These are phyloP conservation scores for Penicillium riverlandense DNA, from an alignment of 495 filamentous ascomycete species.

Conservation along the genomic window DNA sequence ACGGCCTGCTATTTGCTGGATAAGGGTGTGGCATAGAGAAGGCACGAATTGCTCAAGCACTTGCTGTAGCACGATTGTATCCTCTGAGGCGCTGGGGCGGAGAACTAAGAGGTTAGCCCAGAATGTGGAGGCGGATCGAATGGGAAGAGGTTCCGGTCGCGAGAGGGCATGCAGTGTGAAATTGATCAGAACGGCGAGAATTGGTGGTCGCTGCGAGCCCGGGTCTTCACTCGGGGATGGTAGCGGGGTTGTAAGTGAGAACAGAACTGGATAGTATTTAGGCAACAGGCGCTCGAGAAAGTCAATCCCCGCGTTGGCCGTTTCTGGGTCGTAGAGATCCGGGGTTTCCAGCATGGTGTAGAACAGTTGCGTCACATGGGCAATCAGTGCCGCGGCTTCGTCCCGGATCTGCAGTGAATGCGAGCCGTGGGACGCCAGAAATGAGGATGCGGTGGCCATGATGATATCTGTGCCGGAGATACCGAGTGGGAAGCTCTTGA, in stretches of 20 bases:
- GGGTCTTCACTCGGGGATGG: conserved; percentile 4
- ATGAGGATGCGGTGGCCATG: conserved; percentile 69
- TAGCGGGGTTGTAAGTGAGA: conserved; percentile 22
- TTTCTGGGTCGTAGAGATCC: conserved; percentile 60
- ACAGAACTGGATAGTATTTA: conserved; percentile 46
- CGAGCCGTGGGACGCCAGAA: conserved; percentile 54
- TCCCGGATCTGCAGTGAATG: conserved; percentile 45
- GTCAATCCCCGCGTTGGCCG: conserved; percentile 69
- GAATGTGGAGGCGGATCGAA: conserved; percentile 70
- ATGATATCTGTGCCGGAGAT: conserved; percentile 67
- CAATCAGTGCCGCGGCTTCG: conserved; percentile 49
- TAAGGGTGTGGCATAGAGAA: conserved; percentile 48
- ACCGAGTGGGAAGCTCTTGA: conserved; percentile 52
- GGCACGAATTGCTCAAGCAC: conserved; percentile 55
- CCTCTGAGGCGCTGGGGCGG: conserved; percentile 27
- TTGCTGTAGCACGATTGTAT: conserved; percentile 41
- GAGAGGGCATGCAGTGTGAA: conserved; percentile 69
- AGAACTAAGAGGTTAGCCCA: conserved; percentile 57
- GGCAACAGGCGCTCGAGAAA: conserved; percentile 61
- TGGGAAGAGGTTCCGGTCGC: conserved; percentile 70
- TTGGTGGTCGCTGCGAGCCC: conserved; percentile 13
- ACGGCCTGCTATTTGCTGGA: conserved; percentile 65
- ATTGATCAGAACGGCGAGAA: conserved; percentile 63
- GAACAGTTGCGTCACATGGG: conserved; percentile 60
- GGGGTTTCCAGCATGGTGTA: conserved; percentile 52